Conservation (phyloP, 2,329 filamentous ascomycete genomes). For the Xylaria multiplex region DNA sequence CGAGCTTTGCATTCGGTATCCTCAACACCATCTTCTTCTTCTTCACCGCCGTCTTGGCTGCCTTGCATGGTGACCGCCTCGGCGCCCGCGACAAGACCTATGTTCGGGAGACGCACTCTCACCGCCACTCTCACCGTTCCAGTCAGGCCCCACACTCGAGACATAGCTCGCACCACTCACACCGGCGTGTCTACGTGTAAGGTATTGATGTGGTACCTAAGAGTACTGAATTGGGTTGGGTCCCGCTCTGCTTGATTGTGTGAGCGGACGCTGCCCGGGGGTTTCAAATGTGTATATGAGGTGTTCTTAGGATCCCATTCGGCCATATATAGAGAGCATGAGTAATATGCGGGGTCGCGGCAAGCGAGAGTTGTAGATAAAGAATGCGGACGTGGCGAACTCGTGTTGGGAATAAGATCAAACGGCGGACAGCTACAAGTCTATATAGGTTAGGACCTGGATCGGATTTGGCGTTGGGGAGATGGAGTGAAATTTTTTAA, state of each 20-base stretch:
- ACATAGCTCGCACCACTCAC: constrained; percentile 58
- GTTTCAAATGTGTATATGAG: constrained; percentile 27
- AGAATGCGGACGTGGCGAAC: not conserved
- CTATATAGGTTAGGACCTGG: not conserved
- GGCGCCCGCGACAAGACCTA: constrained; percentile 50
- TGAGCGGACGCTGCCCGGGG: not conserved
- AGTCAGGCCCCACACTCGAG: constrained; percentile 55
- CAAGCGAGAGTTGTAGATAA: not conserved
- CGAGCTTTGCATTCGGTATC: constrained; percentile 87
- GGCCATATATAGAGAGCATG: constrained; percentile 22
- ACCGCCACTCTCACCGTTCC: constrained; percentile 57
- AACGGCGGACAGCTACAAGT: not conserved
- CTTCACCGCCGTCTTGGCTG: constrained; percentile 77
- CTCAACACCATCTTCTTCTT: constrained; percentile 87
- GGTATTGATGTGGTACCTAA: not conserved
- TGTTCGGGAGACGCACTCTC: constrained; percentile 61
- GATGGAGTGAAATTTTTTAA: constrained; percentile 1
- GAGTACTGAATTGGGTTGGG: not conserved
- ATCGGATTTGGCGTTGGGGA: not conserved
- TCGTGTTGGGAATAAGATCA: not conserved
- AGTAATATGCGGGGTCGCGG: not conserved
- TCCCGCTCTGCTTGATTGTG: not conserved
- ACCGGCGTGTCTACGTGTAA: constrained; percentile 63
- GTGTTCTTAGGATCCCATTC: constrained; percentile 24
- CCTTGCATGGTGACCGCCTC: constrained; percentile 61